A percentile compares a stretch with the other conserved stretches of the same genome.
These are phyloP conservation scores for Coemansia sp. DNA, from an alignment of 192 early-diverging fungal genomes.

Conservation along the genomic window DNA sequence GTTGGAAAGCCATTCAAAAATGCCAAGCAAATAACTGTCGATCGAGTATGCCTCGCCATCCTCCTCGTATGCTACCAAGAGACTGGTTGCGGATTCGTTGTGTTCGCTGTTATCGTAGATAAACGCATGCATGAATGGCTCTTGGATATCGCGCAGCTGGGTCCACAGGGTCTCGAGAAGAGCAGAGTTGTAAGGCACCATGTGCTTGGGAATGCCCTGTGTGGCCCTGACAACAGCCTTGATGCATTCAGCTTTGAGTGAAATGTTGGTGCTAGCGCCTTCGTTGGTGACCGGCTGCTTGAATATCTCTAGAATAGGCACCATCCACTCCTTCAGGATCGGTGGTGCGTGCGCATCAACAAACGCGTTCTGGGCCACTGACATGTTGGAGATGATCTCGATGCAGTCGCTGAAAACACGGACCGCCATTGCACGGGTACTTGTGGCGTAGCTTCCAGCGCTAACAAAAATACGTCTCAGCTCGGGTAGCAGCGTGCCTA, in stretches of 20 bases:
- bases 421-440: constrained; percentile 74
- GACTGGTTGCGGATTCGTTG: constrained; percentile 33
- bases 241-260: constrained; percentile 47
- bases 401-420: constrained; percentile 83
- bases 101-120: constrained; percentile 46
- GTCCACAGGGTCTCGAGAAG: constrained; percentile 42
- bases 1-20: constrained; percentile 51
- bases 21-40: constrained; percentile 37
- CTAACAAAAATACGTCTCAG: constrained; percentile 76
- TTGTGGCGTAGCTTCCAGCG: constrained; percentile 20
- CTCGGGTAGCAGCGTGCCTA: constrained; percentile 84
- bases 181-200: constrained; percentile 22
- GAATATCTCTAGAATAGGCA: constrained; percentile 66
- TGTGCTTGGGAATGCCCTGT: constrained; percentile 33
- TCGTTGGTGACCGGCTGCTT: constrained; percentile 48
- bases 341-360: constrained; percentile 73
- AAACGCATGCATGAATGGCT: constrained; percentile 46
- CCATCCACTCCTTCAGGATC: constrained; percentile 78
- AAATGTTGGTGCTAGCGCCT: constrained; percentile 31
- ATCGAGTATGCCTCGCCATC: constrained; percentile 32
- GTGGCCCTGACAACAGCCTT: constrained; percentile 36
- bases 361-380: constrained; percentile 72
- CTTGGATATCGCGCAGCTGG: constrained; percentile 38
- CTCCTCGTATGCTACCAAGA: constrained; percentile 39
- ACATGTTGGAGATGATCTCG: constrained; percentile 80